Percentiles rank a stretch among this genome's conserved stretches.
phyloP scores from a whole-genome alignment of 139 green algal species.

The Chlamydomonas eustigma region DNA sequence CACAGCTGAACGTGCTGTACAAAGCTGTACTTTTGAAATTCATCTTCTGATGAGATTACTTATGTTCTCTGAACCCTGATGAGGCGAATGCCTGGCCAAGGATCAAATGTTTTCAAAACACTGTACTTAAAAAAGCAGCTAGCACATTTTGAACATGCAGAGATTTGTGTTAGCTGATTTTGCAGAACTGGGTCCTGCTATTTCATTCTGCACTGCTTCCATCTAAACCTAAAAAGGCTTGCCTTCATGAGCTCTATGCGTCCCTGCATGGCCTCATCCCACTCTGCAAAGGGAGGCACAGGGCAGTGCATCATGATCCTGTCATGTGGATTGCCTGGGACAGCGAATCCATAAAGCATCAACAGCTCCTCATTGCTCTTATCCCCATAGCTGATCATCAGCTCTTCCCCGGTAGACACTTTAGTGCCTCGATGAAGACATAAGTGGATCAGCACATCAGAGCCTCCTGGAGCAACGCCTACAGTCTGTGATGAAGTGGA shows the following conservation, averaged over 20 bases:
- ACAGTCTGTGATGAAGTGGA: background rate
- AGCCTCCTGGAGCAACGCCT: background rate
- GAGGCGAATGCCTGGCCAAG: no score
- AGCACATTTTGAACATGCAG: no score
- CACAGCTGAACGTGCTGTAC: no score
- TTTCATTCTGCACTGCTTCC: no score
- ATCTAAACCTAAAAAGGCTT: no score
- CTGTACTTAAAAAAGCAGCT: no score
- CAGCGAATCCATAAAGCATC: conserved; percentile 75
- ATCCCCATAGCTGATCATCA: conserved; percentile 56
- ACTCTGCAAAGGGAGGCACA: conserved; percentile 36
- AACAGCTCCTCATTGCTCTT: conserved; percentile 83
- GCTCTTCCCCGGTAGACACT: conserved; percentile 42
- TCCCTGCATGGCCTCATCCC: conserved; percentile 36
- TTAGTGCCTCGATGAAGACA: conserved; percentile 22
- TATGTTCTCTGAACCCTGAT: no score
- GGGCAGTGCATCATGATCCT: conserved; percentile 66
- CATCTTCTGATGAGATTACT: no score
- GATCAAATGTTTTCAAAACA: no score
- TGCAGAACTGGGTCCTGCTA: no score
- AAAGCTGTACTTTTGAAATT: no score
- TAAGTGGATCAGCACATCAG: conserved; percentile 14
- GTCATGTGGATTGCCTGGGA: conserved; percentile 59
- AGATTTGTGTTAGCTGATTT: no score
- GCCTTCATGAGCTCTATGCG: conserved; percentile 47